These are phyloP conservation scores for Globisporangium barbulae DNA, from an alignment of 352 stramenopile species.

Conservation along the genomic window DNA sequence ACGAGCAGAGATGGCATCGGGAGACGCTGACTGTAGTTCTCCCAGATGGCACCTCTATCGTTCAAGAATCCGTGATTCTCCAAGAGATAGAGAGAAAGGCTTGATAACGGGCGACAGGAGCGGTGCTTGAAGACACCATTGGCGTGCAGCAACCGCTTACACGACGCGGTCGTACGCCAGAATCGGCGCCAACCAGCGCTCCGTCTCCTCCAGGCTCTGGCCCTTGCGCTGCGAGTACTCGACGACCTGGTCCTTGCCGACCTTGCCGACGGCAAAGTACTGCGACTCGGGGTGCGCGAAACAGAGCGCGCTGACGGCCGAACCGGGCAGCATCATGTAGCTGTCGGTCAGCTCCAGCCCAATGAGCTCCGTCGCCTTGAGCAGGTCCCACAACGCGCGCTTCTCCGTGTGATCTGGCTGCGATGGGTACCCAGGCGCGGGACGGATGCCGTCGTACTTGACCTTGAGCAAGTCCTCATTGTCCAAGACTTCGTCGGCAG, in stretches of 20 bases:
- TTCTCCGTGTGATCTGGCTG: constrained; percentile 99
- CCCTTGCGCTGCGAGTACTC: constrained; percentile 94
- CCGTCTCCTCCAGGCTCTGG: constrained; percentile 82
- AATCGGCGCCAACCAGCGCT: constrained; percentile 95
- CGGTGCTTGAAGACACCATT: constrained; percentile 1
- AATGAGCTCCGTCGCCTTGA: constrained; percentile 92
- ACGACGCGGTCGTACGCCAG: constrained; percentile 91
- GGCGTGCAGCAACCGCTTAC: constrained; percentile 13
- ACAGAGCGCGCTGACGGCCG: constrained; percentile 92
- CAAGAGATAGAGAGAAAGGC: constrained; percentile 69
- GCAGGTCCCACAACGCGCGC: constrained; percentile 93
- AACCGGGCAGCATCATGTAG: constrained; percentile 96
- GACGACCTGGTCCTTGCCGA: constrained; percentile 95
- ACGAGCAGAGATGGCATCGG: constrained; percentile 17
- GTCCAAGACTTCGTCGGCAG: constrained; percentile 86
- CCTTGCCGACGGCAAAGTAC: constrained; percentile 97
- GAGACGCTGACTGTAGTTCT: neutral
- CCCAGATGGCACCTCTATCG: constrained; percentile 16
- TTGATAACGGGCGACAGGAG: neutral
- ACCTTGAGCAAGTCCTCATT: constrained; percentile 96
- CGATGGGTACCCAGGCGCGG: constrained; percentile 96
- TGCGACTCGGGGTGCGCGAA: constrained; percentile 94
- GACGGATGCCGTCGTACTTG: constrained; percentile 98
- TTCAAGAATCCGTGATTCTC: constrained; percentile 5
- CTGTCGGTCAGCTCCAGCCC: constrained; percentile 93